Base-by-base conservation (phyloP, 306 rosid species). In the Trifolium repens region DNA sequence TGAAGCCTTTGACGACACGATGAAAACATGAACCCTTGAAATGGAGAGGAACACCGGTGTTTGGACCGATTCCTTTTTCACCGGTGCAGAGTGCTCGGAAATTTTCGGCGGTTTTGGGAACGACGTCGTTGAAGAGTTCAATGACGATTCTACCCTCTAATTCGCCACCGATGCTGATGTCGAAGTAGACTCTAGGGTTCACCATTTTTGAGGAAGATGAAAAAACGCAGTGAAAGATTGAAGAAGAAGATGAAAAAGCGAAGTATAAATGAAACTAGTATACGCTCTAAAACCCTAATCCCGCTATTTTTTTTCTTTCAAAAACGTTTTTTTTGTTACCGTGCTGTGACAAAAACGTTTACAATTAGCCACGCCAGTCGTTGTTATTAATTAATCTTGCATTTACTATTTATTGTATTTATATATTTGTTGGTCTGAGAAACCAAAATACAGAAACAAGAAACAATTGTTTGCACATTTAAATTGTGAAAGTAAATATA, bases 71-170 rank as follows among this genome's bases (percentile, higher is more conserved):
- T 78, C 97, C 96, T 42, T 78, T 85, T 57, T 89, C 91, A 13
- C 97, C 94, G 2, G 92, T 91, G 54, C 97, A 91, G 3, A 91
- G 89, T 47, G 90, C 93, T 47, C 93, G 64, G 84, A 91, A 91
- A 81, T 91, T 91, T 76, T 88, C 88, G 5, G 96, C 93, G 14
- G 97, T 91, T 80, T 82, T 91, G 73, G 97, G 97, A 1, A 88
- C 97, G 19, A 88, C 75, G 39, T 91, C 88, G 50, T 58, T 69
- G 84, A 73, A 89, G 53, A 91, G 91, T 54, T 91, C 97, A 1
- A 91, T 57, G 8, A 91, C 84, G 27, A 91, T 80, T 32, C 97
- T 83, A 0, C 97, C 97, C 52, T 89, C 94, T 3, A 86, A 60
- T 64, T 89, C 97, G 1, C 89, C 94, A 9, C 83, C 96, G 4